Conservation (phyloP, 306 rosid genomes). For the Malus sylvestris region DNA sequence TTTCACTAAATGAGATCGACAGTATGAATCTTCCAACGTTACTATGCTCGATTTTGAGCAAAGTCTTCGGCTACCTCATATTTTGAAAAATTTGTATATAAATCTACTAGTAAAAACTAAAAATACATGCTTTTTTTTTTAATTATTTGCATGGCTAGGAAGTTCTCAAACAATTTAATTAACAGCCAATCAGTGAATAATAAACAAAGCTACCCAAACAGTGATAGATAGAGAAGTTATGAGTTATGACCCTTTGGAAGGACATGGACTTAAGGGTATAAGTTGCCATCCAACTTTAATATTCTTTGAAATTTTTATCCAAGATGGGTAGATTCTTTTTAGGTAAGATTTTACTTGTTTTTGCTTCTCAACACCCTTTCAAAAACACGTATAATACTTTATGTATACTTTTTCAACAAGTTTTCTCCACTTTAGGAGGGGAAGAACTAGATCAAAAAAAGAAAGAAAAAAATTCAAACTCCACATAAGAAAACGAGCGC, state of each 20-base stretch:
- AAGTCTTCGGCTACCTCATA: too few relatives aligned
- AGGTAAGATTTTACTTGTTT: background rate
- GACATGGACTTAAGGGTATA: background rate
- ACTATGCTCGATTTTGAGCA: too few relatives aligned
- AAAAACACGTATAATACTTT: too few relatives aligned
- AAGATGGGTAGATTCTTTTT: background rate
- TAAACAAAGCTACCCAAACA: background rate
- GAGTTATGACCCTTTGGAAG: background rate
- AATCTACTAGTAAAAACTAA: background rate
- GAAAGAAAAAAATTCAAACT: too few relatives aligned
- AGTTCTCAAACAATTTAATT: background rate
- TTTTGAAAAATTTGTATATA: background rate
- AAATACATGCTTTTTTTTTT: background rate
- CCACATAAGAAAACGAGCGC: rapidly evolving
- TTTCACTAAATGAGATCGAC: too few relatives aligned
- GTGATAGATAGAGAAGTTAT: background rate
- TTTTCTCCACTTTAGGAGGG: too few relatives aligned
- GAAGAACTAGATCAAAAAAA: too few relatives aligned
- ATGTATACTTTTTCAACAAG: too few relatives aligned
- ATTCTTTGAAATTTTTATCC: background rate
- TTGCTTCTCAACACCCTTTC: background rate
- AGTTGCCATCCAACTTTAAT: background rate
- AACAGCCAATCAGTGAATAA: background rate
- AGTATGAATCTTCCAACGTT: too few relatives aligned
- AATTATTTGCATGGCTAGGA: background rate